Evolutionary conservation across 306 rosid genomes (phyloP).

Genomic region (Citrullus mucosospermus): DNA sequence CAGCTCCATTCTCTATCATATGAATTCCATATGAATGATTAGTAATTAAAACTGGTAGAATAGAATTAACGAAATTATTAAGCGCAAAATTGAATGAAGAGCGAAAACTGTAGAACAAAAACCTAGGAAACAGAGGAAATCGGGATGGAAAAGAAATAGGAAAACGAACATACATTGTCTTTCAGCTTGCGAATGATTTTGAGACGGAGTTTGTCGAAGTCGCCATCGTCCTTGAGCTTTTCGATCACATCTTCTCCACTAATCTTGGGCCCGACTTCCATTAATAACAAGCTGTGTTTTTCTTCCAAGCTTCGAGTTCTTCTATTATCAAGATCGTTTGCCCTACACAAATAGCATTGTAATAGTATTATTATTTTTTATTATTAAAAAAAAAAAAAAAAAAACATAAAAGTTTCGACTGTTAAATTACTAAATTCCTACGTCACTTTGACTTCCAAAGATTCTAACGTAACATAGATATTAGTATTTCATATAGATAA

Average conservation of each 20-base stretch:
- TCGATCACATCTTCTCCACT: slow-evolving; percentile 62
- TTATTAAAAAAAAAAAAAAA: no score
- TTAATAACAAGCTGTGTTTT: neutral
- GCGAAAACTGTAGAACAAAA: neutral
- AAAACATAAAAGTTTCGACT: no score
- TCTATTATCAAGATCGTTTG: neutral
- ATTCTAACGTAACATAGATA: no score
- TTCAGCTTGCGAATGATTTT: slow-evolving; percentile 74
- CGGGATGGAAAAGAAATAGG: neutral
- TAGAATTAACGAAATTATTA: neutral
- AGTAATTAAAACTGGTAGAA: neutral
- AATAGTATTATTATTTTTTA: neutral
- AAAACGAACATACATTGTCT: slow-evolving; percentile 34
- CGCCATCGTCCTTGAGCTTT: slow-evolving; percentile 89
- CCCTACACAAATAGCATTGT: neutral
- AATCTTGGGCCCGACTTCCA: slow-evolving; percentile 6
- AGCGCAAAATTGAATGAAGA: neutral
- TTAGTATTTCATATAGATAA: no score
- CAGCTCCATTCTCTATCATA: neutral
- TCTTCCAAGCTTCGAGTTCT: slow-evolving; percentile 27
- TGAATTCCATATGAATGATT: neutral
- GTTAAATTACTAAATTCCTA: no score
- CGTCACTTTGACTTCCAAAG: no score
- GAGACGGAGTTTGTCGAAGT: slow-evolving; percentile 79
- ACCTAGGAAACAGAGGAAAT: slow-evolving; percentile 4